Evolutionary conservation across 345 rosid genomes (phyloP).

Genomic region (Cardiospermum halicacabum): DNA sequence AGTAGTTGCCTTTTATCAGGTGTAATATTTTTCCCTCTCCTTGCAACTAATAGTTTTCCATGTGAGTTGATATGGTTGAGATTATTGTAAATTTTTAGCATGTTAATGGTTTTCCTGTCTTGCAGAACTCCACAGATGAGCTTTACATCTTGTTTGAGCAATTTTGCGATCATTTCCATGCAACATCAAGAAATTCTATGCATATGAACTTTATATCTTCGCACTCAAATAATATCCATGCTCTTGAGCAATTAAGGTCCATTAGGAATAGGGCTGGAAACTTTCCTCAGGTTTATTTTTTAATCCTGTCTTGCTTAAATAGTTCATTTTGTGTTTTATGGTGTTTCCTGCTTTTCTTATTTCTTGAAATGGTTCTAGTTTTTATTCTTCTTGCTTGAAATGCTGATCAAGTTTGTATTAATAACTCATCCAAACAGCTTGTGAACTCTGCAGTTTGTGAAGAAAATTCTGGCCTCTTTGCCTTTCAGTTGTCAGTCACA

Average conservation of each 20-base stretch:
- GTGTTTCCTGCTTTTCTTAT: no score
- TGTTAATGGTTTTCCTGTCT: constrained; percentile 14
- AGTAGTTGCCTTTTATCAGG: constrained; percentile 93
- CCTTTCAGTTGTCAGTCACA: constrained; percentile 86
- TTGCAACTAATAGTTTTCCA: neutral
- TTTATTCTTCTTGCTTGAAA: neutral
- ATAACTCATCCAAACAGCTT: constrained; percentile 10
- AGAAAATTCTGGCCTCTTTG: constrained; percentile 78
- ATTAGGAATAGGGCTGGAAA: constrained; percentile 61
- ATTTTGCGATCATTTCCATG: constrained; percentile 72
- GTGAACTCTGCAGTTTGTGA: constrained; percentile 64
- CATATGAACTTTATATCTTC: constrained; percentile 80
- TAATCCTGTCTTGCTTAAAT: neutral
- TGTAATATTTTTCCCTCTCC: constrained; percentile 13
- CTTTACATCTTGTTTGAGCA: constrained; percentile 80
- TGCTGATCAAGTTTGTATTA: neutral
- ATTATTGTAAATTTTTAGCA: constrained; percentile 10
- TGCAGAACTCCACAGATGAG: constrained; percentile 85
- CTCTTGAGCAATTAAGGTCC: constrained; percentile 66
- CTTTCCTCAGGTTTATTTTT: constrained; percentile 47
- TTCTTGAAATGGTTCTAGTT: neutral
- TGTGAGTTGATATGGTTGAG: neutral
- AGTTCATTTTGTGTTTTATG: no score
- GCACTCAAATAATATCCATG: constrained; percentile 74
- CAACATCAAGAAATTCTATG: constrained; percentile 53